Evolutionary conservation across 2,329 filamentous ascomycete species (phyloP), one percentile per base, ranked within the genome.

Genomic region (Aureobasidium lini): DNA sequence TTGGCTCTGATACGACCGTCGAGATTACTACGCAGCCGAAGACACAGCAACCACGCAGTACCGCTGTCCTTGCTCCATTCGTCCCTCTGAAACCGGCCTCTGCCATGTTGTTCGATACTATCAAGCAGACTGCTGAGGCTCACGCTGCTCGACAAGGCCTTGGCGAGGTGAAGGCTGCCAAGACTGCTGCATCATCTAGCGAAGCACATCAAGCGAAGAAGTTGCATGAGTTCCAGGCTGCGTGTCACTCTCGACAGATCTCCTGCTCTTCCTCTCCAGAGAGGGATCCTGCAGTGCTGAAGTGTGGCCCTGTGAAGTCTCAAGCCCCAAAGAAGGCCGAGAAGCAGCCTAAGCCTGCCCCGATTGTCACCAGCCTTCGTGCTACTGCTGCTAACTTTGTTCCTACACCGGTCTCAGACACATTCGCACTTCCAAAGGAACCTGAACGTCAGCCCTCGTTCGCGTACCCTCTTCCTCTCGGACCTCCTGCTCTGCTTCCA

Each of bases 371-470:
- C 23, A 63, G 46, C 43, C 59, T 63, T 10, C 61, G 61, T n/a
- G 61, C 59, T 10, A 60, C 57, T 60, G 61, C 61, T 31, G 47
- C 61, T 11, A 39, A 29, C 32, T 63, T 63, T 16, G 18, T 57
- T 11, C 61, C 61, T 29, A 54, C 53, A n/a, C 28, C 54, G 29
- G 7, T 9, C 15, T 32, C 31, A 11, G 32, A 40, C 4, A 16
- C 34, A 1, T 50, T 48, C 44, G 16, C 7, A 7, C 8, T 31
- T 16, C 11, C 15, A 13, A 18, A 11, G 10, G 16, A 18, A 34
- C 13, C 16, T 57, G 43, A 32, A 39, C 42, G 9, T 8, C n/a
- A 39, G 37, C 36, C 49, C 6, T 4, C 9, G 13, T 43, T 54
- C n/a, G n/a, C 28, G 9, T 39, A 34, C 44, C 39, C 39, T 36